Evolutionary conservation across 441 rosid species (phyloP).

Genomic region (Gossypium gossypioides): DNA sequence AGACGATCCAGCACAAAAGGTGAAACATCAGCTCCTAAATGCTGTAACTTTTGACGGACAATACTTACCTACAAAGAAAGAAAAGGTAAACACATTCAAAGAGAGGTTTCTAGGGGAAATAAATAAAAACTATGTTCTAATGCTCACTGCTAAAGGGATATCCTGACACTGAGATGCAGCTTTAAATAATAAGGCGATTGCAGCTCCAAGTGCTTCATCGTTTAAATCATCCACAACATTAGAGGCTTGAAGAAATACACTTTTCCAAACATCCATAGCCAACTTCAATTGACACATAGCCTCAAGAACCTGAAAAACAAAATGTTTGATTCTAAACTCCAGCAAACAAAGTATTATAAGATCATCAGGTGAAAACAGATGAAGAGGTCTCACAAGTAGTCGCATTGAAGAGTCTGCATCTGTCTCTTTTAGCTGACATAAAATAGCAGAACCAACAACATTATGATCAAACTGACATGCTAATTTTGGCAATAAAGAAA

Average conservation of each 20-base stretch:
- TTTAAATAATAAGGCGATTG: conserved; percentile 71
- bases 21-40: conserved; percentile 69
- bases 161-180: conserved; percentile 83
- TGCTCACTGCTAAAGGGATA: conserved; percentile 67
- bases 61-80: conserved; percentile 56
- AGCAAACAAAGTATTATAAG: background rate
- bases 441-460: conserved; percentile 70
- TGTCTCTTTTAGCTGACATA: conserved; percentile 69
- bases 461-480: conserved; percentile 90
- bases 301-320: conserved; percentile 55
- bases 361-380: conserved; percentile 1
- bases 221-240: conserved; percentile 61
- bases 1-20: conserved; percentile 67
- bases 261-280: conserved; percentile 78
- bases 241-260: conserved; percentile 49
- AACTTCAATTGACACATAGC: conserved; percentile 80
- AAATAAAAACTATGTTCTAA: background rate
- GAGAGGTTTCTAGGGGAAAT: background rate
- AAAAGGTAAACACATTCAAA: conserved; percentile 7
- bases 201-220: conserved; percentile 68
- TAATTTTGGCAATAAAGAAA: conserved; percentile 79
- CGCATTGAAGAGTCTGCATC: conserved; percentile 73
- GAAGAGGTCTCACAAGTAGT: conserved; percentile 60
- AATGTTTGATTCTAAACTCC: background rate
- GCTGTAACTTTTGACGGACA: conserved; percentile 68